Evolutionary conservation across 2,329 filamentous ascomycete genomes (phyloP), one percentile per base, ranked within the genome.

Genomic region (Diaporthe caulivora): DNA sequence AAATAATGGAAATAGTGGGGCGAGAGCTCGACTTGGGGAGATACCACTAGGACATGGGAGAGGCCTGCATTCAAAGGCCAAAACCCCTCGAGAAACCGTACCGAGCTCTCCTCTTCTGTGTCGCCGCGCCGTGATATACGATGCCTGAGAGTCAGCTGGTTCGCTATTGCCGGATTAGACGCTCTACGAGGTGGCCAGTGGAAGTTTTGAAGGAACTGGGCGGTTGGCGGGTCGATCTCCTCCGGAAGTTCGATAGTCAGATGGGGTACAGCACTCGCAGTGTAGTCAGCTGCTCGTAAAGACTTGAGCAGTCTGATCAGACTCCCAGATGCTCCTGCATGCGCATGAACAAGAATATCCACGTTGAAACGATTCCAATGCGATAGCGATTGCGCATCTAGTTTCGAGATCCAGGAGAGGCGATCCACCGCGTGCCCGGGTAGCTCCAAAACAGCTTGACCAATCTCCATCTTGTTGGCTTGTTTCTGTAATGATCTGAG

Each of bases 201-300:
- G 76, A 95, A 94, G 0, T 79, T 81, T 60, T 89, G 83, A 15
- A 97, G 81, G 76, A 92, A 95, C 18, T 84, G 83, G 68, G 90
- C 86, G 7, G 94, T 89, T 2, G 90, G 86, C 3, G 86, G 81
- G 77, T 98, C 94, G 24, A 95, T 84, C 40, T 90, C 84, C 37
- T 90, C 85, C 0, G 95, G 95, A 10, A 99, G 86, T 80, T 98
- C 95, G 65, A 98, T 91, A 2, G 93, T 97, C 60, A 99, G 85
- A 75, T 93, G 91, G 3, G 95, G 95, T 2, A 89, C 84, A 1
- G 88, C 85, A 54, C 93, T 86, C 0, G 92, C 92, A 60, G 91
- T 88, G 80, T 95, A 96, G 80, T 98, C 95, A 7, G 94, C 94
- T 10, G 86, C 84, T 75, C 89, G 86, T 34, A 99, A 87, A 6